A percentile compares a stretch with the other conserved stretches of the same genome.
These are phyloP conservation scores for Flaveria linearis DNA, from an alignment of 129 eudicot genomes.

Conservation along the genomic window DNA sequence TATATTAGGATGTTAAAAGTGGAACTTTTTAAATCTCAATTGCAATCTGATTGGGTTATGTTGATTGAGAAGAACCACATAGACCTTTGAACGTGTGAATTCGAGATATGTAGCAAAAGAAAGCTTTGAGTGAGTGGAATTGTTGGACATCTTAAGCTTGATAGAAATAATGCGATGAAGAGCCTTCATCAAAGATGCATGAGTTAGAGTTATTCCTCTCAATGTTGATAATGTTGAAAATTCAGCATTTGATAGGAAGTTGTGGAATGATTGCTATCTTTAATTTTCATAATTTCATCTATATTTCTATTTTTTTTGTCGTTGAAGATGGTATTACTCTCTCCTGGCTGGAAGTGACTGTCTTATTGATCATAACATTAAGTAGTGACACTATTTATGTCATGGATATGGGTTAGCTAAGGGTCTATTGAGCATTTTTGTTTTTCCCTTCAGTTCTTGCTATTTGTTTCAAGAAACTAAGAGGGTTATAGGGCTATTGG, in stretches of 20 bases:
- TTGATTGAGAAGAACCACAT: background rate
- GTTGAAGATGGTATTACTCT: slow-evolving; percentile 3
- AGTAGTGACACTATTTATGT: background rate
- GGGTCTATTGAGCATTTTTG: background rate
- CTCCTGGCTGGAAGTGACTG: background rate
- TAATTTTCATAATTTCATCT: background rate
- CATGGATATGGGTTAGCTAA: background rate
- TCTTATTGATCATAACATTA: slow-evolving; percentile 2
- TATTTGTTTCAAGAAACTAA: background rate
- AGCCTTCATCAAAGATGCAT: background rate
- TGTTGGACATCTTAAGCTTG: background rate
- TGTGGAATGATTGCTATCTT: background rate
- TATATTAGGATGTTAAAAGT: slow-evolving; percentile 10
- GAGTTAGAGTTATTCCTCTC: background rate
- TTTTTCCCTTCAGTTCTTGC: background rate
- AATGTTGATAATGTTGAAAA: background rate
- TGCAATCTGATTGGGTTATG: background rate
- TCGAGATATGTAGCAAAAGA: background rate
- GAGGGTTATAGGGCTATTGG: background rate
- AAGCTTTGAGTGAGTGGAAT: background rate
- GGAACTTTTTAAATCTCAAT: background rate
- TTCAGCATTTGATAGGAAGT: background rate
- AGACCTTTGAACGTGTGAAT: background rate
- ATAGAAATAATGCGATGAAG: background rate
- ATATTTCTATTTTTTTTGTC: background rate